Percentiles rank a stretch among this genome's conserved stretches.
Evolutionary conservation across 2,329 filamentous ascomycete genomes (phyloP).

Genomic region (Penicillium freii): DNA sequence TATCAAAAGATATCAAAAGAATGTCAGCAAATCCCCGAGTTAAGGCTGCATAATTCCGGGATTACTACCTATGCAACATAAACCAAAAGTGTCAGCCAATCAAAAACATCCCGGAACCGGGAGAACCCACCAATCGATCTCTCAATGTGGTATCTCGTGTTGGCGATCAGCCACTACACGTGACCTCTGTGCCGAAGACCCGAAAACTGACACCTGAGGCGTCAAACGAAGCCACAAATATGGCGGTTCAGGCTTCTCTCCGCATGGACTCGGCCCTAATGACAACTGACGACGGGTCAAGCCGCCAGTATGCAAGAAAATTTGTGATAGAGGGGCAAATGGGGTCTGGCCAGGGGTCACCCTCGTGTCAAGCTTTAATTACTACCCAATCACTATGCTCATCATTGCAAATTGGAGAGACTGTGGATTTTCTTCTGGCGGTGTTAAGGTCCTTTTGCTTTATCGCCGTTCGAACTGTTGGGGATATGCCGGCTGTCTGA

Average conservation of each 20-base stretch:
- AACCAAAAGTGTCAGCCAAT: neutral
- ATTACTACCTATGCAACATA: neutral
- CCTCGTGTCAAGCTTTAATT: neutral
- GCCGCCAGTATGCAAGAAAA: neutral
- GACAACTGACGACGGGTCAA: neutral
- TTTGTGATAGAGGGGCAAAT: slow-evolving; percentile 2
- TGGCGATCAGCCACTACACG: neutral
- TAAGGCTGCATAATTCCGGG: neutral
- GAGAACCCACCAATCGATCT: neutral
- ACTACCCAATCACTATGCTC: neutral
- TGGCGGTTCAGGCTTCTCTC: neutral
- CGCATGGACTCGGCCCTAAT: neutral
- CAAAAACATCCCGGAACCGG: neutral
- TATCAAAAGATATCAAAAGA: neutral
- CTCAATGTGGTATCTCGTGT: neutral
- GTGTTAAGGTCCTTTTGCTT: neutral
- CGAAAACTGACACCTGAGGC: slow-evolving; percentile 2
- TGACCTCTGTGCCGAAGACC: slow-evolving; percentile 5
- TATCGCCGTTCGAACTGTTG: slow-evolving; percentile 1
- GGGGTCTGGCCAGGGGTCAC: neutral
- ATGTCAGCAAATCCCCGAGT: neutral
- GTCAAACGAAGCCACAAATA: neutral
- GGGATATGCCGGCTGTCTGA: neutral
- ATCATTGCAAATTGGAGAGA: neutral
- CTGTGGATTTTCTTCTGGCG: neutral